phyloP scores from a whole-genome alignment of 2,329 filamentous ascomycete species.

The Talaromyces piceae region DNA sequence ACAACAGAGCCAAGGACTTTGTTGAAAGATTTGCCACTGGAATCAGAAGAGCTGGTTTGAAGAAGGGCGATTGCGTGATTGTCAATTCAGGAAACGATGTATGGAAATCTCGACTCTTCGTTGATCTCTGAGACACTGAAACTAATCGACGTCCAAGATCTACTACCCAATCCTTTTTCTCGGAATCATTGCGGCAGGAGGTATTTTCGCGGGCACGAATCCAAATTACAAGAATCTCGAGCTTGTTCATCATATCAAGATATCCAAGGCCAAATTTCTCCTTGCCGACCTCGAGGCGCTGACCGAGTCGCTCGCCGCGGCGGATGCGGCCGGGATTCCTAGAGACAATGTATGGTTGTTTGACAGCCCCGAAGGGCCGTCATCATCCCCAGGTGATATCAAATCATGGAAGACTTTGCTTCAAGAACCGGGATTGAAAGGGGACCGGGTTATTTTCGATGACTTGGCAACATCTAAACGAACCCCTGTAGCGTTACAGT shows the following conservation, averaged over 20 bases:
- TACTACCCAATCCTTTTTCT: constrained; percentile 44
- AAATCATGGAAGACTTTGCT: constrained; percentile 42
- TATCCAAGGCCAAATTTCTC: constrained; percentile 39
- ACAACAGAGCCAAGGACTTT: background rate
- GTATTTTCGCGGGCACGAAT: constrained; percentile 44
- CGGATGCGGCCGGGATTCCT: constrained; percentile 34
- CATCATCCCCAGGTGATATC: constrained; percentile 26
- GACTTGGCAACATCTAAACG: constrained; percentile 31
- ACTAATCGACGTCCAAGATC: constrained; percentile 25
- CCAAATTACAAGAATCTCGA: constrained; percentile 41
- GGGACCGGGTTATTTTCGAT: constrained; percentile 35
- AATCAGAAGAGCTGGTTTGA: background rate
- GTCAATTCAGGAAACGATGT: background rate
- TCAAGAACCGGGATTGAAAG: constrained; percentile 38
- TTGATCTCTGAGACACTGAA: no score
- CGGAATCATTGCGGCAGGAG: constrained; percentile 42
- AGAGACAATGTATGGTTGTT: constrained; percentile 41
- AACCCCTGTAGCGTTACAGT: constrained; percentile 44
- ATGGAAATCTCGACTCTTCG: background rate
- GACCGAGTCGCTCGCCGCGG: constrained; percentile 31
- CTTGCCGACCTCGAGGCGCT: constrained; percentile 42
- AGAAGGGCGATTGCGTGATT: background rate
- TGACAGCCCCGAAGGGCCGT: constrained; percentile 29
- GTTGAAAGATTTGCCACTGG: background rate
- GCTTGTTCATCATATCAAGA: constrained; percentile 42